A percentile compares a stretch with the other conserved stretches of the same genome.
phyloP scores from a whole-genome alignment of 257 asterid species.

The Scutellaria baicalensis region DNA sequence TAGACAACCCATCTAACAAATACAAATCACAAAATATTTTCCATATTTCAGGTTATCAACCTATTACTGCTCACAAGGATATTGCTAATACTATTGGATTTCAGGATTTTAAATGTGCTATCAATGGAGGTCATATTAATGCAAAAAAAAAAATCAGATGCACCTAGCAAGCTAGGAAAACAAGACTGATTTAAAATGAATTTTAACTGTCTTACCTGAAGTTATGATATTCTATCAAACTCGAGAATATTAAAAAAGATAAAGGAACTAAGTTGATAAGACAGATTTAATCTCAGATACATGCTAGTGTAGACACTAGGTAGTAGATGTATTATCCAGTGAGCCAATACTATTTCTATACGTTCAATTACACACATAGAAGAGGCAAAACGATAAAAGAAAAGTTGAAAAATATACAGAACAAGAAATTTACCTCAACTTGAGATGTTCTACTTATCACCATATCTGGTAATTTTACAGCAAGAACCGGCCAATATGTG shows the following conservation, averaged over 20 bases:
- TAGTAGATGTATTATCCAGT: no score
- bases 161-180: background rate
- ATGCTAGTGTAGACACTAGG: background rate
- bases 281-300: background rate
- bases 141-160: background rate
- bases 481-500: slow-evolving; percentile 65
- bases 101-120: background rate
- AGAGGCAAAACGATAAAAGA: background rate
- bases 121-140: background rate
- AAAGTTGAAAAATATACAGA: background rate
- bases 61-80: background rate
- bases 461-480: slow-evolving; percentile 40
- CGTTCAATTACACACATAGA: background rate
- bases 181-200: no score
- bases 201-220: no score
- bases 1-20: no score
- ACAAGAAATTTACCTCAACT: slow-evolving; percentile 29
- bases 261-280: background rate
- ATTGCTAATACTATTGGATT: background rate
- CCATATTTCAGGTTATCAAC: no score
- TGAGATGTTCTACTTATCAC: slow-evolving; percentile 34
- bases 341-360: background rate
- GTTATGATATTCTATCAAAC: no score
- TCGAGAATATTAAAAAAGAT: background rate
- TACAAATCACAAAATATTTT: no score